phyloP scores from a whole-genome alignment of 805 yeast species.

The Metahyphopichia silvanorum region DNA sequence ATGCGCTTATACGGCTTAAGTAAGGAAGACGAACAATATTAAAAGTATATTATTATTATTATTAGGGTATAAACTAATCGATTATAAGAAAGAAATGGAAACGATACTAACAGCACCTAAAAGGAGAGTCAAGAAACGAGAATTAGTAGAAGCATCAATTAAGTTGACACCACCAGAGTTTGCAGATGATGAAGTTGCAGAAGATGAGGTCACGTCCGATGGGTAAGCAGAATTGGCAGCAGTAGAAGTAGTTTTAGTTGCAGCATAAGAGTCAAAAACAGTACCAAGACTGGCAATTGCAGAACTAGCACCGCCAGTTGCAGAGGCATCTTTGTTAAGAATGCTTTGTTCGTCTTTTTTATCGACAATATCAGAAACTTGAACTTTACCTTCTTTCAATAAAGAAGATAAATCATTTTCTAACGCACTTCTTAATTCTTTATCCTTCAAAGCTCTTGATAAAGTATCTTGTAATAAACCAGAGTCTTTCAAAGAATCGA shows the following conservation, averaged over 20 bases:
- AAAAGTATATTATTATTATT: too few species aligned
- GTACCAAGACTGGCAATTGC: conserved; percentile 1
- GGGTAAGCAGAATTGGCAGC: conserved; percentile 1
- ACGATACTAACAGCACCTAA: conserved; percentile 3
- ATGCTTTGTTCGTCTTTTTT: conserved; percentile 5
- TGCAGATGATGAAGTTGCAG: conserved; percentile 5
- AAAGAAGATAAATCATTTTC: conserved; percentile 17
- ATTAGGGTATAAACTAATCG: neutral
- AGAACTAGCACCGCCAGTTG: conserved; percentile 2
- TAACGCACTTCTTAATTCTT: conserved; percentile 18
- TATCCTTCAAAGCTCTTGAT: conserved; percentile 19
- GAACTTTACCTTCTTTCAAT: conserved; percentile 12
- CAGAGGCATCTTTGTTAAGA: conserved; percentile 3
- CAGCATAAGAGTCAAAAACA: conserved; percentile 5
- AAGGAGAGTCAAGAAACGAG: conserved; percentile 2
- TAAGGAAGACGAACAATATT: too few species aligned
- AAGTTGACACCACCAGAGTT: neutral
- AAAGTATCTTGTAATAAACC: conserved; percentile 21
- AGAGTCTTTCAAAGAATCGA: conserved; percentile 17
- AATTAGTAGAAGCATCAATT: neutral
- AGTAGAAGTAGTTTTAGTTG: conserved; percentile 2
- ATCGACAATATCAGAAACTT: conserved; percentile 10
- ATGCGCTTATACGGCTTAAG: too few species aligned
- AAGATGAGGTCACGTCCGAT: conserved; percentile 2
- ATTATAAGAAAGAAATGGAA: conserved; percentile 3